Conservation (phyloP, 164 flowering plant species). For the Umbilicus rupestris region DNA sequence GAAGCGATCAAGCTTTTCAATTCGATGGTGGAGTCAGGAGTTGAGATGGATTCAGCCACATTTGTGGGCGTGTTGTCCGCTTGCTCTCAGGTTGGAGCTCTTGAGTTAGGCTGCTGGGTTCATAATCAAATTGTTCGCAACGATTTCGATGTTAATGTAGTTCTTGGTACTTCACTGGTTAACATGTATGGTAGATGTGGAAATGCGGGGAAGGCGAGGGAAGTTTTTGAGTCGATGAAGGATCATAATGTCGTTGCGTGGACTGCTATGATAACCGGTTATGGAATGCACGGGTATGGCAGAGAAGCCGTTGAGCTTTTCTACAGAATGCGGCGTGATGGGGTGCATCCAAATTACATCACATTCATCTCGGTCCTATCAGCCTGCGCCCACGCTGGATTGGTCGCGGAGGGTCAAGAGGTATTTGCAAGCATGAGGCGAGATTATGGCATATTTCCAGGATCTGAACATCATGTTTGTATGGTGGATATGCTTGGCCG, state of each 20-base stretch:
- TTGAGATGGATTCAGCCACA: constrained; percentile 50
- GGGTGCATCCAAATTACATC: constrained; percentile 44
- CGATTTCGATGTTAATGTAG: constrained; percentile 32
- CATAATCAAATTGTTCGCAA: constrained; percentile 28
- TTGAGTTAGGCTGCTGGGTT: constrained; percentile 47
- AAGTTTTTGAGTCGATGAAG: constrained; percentile 45
- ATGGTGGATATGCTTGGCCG: constrained; percentile 75
- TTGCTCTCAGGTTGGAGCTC: constrained; percentile 58
- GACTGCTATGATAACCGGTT: constrained; percentile 80
- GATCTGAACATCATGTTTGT: constrained; percentile 65
- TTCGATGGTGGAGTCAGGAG: constrained; percentile 29
- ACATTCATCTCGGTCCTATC: constrained; percentile 59
- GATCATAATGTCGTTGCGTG: constrained; percentile 55
- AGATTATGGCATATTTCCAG: constrained; percentile 36
- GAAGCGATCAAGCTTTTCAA: constrained; percentile 45
- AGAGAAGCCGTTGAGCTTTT: constrained; percentile 41
- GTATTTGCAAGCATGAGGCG: constrained; percentile 31
- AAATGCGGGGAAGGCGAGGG: constrained; percentile 38
- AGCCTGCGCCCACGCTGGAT: constrained; percentile 72
- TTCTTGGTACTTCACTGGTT: constrained; percentile 50
- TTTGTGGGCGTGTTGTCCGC: constrained; percentile 53
- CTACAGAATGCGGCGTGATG: constrained; percentile 30
- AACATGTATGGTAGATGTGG: constrained; percentile 72
- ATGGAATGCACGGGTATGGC: constrained; percentile 65
- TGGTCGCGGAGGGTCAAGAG: constrained; percentile 41